Evolutionary conservation across 2,329 filamentous ascomycete species (phyloP), one percentile per base, ranked within the genome.

Genomic region (Hypoxylon sp.): DNA sequence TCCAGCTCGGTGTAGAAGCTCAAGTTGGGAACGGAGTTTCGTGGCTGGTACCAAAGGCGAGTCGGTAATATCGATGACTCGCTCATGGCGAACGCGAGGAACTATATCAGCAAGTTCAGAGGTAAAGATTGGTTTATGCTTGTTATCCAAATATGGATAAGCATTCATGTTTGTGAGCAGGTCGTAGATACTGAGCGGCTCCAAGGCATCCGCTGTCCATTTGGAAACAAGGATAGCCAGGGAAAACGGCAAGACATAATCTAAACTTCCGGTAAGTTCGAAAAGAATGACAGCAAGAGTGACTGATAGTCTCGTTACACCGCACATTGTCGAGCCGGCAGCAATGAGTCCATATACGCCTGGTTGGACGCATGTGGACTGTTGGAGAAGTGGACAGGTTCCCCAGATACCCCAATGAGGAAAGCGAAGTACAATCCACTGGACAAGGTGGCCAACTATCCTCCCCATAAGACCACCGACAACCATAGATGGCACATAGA

Each of bases 401-500:
- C 89, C 87, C 82, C 95, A 98, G 5, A 98, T 80, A 13, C 87
- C 82, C 75, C 90, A 91, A 60, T 89, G 81, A 0, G 93, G 92
- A 75, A 90, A 92, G 30, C 86, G 86, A 62, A 97, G 84, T 5
- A 95, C 93, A 57, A 93, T 80, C 80, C 92, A 94, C 77, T 98
- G 95, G 0, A 94, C 89, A 5, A 90, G 79, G 78, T 98, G 96
- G 1, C 96, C 96, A 11, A 97, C 88, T 48, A 96, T 90, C 6
- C 95, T 90, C 30, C 95, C 95, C 83, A 97, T 90, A 17, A 99
- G 83, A 75, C 96, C 96, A 70, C 96, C 96, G 17, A 98, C 93
- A 28, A 98, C 96, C 96, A 99, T 99, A 74, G 95, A 98, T 2
- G 96, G 96, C 1, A 99, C 94, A 74, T 99, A 99, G 73, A 99